Base-by-base conservation (phyloP, 2,329 filamentous ascomycete species). In the Zymoseptoria tritici region DNA sequence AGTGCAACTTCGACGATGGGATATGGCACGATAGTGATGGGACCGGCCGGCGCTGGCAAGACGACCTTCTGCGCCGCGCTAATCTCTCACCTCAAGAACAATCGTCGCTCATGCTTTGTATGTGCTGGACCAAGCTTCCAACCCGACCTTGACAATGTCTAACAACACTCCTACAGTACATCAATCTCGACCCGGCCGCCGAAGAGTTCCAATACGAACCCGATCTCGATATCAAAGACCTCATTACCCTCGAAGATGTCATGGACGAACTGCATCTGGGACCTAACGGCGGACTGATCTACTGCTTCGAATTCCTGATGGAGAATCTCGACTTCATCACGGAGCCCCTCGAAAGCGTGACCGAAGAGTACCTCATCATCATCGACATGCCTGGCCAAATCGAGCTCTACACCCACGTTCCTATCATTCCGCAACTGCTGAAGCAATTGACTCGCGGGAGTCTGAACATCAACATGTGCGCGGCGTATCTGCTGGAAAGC, bases 331-430 rank as follows among this genome's bases (percentile, higher is more conserved):
- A 96, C 77, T 97, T 94, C 76, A 79, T 97, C 55, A 90, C 89
- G 53, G 89, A 95, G 64, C 86, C 89, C 19, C 85, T 97, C 58
- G 91, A 96, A 68, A 83, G 86, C 50, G 80, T 96, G 59, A 93
- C 90, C 9, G 94, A 99, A 70, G 94, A 97, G 70, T 97, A 96
- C 75, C 83, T 99, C 64, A 96, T 97, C 75, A 89, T 99, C 64
- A 91, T 99, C 77, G 94, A 99, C 77, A 97, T 97, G 89, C 94
- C 94, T 0, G 94, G 94, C 59, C 94, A 99, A 79, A 97, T 99
- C 75, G 94, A 99, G 78, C 85, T 99, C 13, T 99, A 97, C 78
- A 97, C 93, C 2, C 94, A 99, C 74, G 89, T 97, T 36, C 94
- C 94, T 49, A 89, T 99, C 66, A 80, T 99, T 31, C 94, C 94